Evolutionary conservation across 768 basidiomycete species (phyloP).

Genomic region (Macrolepiota dolichaula): DNA sequence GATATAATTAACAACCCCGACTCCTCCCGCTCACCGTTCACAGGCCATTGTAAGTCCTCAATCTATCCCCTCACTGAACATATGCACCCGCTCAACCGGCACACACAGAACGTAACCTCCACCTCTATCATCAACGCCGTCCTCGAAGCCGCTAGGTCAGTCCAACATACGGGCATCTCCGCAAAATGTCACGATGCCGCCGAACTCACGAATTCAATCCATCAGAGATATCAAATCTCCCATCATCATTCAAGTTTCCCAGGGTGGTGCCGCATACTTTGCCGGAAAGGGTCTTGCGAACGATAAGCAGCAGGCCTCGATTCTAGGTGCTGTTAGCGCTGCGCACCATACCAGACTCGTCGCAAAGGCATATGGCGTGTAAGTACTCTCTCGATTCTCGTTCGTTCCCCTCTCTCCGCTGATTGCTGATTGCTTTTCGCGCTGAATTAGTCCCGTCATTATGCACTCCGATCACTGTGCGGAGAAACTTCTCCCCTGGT

Average conservation of each 20-base stretch:
- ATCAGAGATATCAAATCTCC: conserved; percentile 90
- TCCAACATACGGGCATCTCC: conserved; percentile 13
- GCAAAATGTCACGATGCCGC: background rate
- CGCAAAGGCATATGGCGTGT: conserved; percentile 91
- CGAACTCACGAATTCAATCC: conserved; percentile 6
- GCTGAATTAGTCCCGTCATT: conserved; percentile 76
- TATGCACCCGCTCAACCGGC: background rate
- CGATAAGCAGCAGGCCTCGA: conserved; percentile 93
- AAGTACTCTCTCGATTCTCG: conserved; percentile 31
- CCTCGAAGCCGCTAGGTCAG: conserved; percentile 89
- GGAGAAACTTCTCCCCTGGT: conserved; percentile 96
- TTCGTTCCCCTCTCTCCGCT: no score
- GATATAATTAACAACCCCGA: conserved; percentile 1
- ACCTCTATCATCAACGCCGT: conserved; percentile 93
- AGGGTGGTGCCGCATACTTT: conserved; percentile 94
- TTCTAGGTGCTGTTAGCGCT: conserved; percentile 87
- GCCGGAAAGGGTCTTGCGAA: conserved; percentile 96
- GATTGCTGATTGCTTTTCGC: conserved; percentile 4
- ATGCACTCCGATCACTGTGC: conserved; percentile 99
- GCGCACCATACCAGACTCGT: conserved; percentile 89
- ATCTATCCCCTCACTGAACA: no score
- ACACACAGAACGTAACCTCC: conserved; percentile 85
- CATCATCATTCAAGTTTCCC: conserved; percentile 96
- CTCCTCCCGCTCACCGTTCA: conserved; percentile 13
- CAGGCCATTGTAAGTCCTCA: conserved; percentile 72